These are phyloP conservation scores for Podaxis carcinomalis DNA, from an alignment of 768 basidiomycete species.

Conservation along the genomic window DNA sequence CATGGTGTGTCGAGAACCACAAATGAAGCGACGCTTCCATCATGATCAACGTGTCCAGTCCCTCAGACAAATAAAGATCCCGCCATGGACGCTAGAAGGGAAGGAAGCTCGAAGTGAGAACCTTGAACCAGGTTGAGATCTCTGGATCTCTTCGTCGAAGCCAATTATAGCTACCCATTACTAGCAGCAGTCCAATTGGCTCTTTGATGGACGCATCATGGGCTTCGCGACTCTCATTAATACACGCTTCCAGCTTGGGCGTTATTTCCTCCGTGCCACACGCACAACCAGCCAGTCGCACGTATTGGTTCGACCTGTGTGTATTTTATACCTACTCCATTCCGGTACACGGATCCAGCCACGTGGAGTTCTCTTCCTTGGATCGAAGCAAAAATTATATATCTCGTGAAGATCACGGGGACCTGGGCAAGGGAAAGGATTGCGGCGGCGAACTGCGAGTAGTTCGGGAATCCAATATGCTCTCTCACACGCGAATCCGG, in stretches of 20 bases:
- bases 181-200: not conserved
- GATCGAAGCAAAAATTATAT: not conserved
- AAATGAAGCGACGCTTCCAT: not conserved
- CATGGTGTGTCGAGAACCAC: not conserved
- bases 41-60: not conserved
- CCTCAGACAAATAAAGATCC: not conserved
- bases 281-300: not conserved
- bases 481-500: not conserved
- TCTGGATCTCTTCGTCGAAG: not conserved
- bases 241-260: not conserved
- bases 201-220: not conserved
- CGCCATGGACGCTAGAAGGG: not conserved
- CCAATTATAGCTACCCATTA: not conserved
- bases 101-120: conserved; percentile 8
- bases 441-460: not conserved
- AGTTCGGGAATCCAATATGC: not conserved
- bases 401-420: not conserved
- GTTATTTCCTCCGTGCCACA: conserved; percentile 2
- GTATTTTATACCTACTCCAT: not conserved
- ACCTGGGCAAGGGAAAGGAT: not conserved
- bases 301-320: not conserved
- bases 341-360: not conserved
- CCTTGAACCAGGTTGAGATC: conserved; percentile 2
- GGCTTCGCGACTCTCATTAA: not conserved
- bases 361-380: conserved; percentile 1